Percentiles rank a stretch among this genome's conserved stretches.
phyloP scores from a whole-genome alignment of 1,139 yeast genomes.

The Diutina neorugosa region DNA sequence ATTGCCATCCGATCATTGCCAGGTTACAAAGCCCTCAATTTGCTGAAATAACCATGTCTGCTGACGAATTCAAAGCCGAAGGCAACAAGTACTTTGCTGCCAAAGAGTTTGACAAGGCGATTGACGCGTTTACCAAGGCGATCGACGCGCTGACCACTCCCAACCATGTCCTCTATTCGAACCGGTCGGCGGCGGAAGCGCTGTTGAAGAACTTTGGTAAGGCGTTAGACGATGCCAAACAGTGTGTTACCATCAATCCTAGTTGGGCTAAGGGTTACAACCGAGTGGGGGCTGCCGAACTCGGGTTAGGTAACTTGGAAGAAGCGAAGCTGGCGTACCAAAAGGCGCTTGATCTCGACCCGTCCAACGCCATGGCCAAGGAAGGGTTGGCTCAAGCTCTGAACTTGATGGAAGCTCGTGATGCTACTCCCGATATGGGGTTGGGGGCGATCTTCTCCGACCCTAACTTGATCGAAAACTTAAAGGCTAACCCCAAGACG shows the following conservation, averaged over 20 bases:
- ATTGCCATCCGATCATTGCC: too few relatives aligned
- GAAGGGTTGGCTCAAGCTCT: conserved; percentile 68
- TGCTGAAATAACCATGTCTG: conserved; percentile 21
- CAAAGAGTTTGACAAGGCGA: conserved; percentile 72
- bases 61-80: conserved; percentile 65
- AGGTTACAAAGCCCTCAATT: not conserved
- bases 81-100: conserved; percentile 90
- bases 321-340: conserved; percentile 60
- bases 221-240: conserved; percentile 76
- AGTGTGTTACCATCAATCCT: conserved; percentile 68
- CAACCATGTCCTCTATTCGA: conserved; percentile 83
- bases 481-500: conserved; percentile 79
- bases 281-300: conserved; percentile 88
- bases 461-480: conserved; percentile 65
- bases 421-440: conserved; percentile 57
- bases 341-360: conserved; percentile 75
- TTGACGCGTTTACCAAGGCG: conserved; percentile 73
- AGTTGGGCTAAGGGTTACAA: conserved; percentile 92
- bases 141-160: conserved; percentile 74
- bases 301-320: conserved; percentile 69
- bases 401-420: conserved; percentile 34
- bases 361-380: conserved; percentile 76
- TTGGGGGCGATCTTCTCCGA: conserved; percentile 67
- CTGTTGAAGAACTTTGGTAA: conserved; percentile 60
- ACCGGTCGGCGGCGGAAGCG: conserved; percentile 88